Base-by-base conservation (phyloP, 805 yeast genomes). In the Kluyveromyces aestuarii region DNA sequence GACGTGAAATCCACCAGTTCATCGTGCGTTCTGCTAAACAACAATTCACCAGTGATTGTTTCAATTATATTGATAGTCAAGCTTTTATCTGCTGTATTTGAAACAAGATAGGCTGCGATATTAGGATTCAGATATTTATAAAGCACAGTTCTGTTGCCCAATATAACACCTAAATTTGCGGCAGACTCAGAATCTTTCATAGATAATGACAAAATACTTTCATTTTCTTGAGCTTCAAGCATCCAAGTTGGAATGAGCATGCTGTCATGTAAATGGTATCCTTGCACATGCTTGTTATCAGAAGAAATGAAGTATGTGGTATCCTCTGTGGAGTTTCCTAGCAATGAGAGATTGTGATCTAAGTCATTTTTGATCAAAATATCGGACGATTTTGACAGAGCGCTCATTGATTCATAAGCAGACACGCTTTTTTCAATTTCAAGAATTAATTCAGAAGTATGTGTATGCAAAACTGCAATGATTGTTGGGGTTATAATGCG, bases 61-160 rank as follows among this genome's bases (percentile, higher is more conserved):
- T 91, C 93, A 35, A 88, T 50, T 5, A 91, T 60, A 51, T 77
- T 72, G 13, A 87, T 53, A 11, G 62, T 68, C 36, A 88, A 56
- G 0, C 56, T 50, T 1, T 59, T 52, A 0, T 63, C 59, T 2
- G 53, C 56, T 2, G 55, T 48, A 43, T 72, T 59, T 19, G 63
- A 55, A 0, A 82, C 67, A 2, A 82, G 74, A 18, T 81, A 71
- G 1, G 79, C 74, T 1, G 83, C 71, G 18, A 78, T 50, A 57
- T 86, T 80, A 18, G 95, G 95, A 58, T 85, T 75, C 51, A 90
- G 67, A 62, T 84, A 90, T 65, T 91, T 93, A 76, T 90, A 88
- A 38, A 88, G 67, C 1, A 87, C 91, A 1, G 82, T 72, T 60
- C 87, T 76, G 55, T 84, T 81, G 18, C 83, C 82, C 27, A 85